Conservation (phyloP, 495 filamentous ascomycete species). For the Trichoderma gamsii region DNA sequence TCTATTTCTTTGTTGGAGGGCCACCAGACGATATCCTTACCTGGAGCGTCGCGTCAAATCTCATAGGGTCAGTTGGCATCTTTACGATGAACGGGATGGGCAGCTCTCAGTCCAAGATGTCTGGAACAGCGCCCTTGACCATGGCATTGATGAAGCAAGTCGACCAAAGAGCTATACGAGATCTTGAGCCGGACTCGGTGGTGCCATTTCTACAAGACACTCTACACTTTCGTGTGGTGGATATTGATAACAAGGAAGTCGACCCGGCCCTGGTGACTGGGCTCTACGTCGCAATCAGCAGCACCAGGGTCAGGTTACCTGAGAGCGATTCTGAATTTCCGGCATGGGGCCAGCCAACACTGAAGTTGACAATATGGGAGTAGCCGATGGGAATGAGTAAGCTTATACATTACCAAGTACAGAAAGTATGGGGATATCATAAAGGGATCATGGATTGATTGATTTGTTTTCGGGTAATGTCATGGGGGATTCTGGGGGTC, state of each 20-base stretch:
- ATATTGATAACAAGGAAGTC: slow-evolving; percentile 25
- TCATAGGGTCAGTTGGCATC: slow-evolving; percentile 51
- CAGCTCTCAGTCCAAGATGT: slow-evolving; percentile 27
- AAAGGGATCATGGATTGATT: neutral
- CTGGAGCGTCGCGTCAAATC: slow-evolving; percentile 40
- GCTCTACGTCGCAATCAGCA: slow-evolving; percentile 36
- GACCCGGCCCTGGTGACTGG: slow-evolving; percentile 24
- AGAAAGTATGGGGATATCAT: neutral
- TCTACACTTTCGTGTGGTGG: slow-evolving; percentile 36
- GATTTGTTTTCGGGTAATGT: neutral
- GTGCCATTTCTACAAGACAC: slow-evolving; percentile 39
- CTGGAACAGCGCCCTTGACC: slow-evolving; percentile 54
- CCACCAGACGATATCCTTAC: slow-evolving; percentile 30
- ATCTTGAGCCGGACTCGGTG: slow-evolving; percentile 37
- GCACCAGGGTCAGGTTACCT: slow-evolving; percentile 35
- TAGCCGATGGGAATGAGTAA: neutral
- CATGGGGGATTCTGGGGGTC: neutral
- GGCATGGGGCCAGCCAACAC: slow-evolving; percentile 29
- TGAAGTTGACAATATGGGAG: neutral
- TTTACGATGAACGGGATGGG: slow-evolving; percentile 34
- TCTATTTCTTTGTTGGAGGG: slow-evolving; percentile 57
- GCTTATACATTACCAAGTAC: neutral
- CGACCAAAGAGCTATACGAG: slow-evolving; percentile 30
- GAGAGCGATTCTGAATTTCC: slow-evolving; percentile 36
- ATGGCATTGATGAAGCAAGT: slow-evolving; percentile 41